These are phyloP conservation scores for Elaeis guineensis DNA, from an alignment of 176 grass and related monocot genomes.

Conservation along the genomic window DNA sequence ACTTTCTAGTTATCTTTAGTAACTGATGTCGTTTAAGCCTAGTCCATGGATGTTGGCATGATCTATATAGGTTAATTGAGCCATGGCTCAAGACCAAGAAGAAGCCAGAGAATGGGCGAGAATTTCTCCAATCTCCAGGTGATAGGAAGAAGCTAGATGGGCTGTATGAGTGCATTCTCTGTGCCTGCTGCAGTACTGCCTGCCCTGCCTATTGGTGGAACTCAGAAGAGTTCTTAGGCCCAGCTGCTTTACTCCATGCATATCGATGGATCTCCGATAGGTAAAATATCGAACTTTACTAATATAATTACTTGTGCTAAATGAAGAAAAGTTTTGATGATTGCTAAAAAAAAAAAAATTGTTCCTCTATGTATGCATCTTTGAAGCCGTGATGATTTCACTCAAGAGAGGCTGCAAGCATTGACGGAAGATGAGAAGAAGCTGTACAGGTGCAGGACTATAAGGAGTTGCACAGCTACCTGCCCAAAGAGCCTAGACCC, in stretches of 20 bases:
- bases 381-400: constrained; percentile 50
- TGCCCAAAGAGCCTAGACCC: constrained; percentile 80
- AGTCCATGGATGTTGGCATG: neutral
- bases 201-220: constrained; percentile 87
- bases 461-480: constrained; percentile 64
- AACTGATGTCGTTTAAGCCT: no score
- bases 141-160: constrained; percentile 35
- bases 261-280: constrained; percentile 56
- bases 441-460: constrained; percentile 62
- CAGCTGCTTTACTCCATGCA: constrained; percentile 44
- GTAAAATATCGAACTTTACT: neutral
- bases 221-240: constrained; percentile 57
- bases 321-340: no score
- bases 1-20: no score
- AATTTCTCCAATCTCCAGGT: constrained; percentile 18
- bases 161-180: constrained; percentile 79
- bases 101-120: neutral
- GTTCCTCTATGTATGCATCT: neutral
- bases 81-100: constrained; percentile 52
- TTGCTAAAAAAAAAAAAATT: no score
- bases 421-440: constrained; percentile 52
- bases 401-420: constrained; percentile 39
- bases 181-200: constrained; percentile 66
- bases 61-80: constrained; percentile 28
- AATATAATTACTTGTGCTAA: no score